A percentile compares a stretch with the other conserved stretches of the same genome.
Evolutionary conservation across 1,284 basidiomycete genomes (phyloP).

Genomic region (Melampsora abietis-canadensis): DNA sequence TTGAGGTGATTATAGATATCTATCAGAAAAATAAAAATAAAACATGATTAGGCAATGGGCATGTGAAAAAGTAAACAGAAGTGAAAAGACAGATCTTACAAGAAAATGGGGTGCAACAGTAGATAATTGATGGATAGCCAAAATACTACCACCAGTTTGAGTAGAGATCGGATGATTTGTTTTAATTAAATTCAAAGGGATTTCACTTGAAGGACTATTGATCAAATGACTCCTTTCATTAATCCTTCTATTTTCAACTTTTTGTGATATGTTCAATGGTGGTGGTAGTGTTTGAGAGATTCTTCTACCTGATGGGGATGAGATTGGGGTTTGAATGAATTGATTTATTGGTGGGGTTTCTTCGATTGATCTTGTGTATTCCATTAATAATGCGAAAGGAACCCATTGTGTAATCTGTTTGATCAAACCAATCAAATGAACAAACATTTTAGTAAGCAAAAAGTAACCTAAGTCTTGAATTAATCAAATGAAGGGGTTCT

Average conservation of each 20-base stretch:
- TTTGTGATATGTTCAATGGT: background rate
- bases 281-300: background rate
- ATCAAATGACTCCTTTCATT: background rate
- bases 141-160: background rate
- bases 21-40: background rate
- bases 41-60: background rate
- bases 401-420: constrained; percentile 32
- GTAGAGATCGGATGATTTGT: background rate
- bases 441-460: too few species aligned
- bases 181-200: background rate
- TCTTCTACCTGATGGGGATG: background rate
- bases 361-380: constrained; percentile 32
- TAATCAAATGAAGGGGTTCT: too few species aligned
- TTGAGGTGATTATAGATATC: constrained; percentile 20
- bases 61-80: background rate
- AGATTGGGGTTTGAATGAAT: background rate
- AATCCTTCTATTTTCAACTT: background rate
- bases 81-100: background rate
- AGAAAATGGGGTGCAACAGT: constrained; percentile 29
- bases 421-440: too few species aligned
- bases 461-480: too few species aligned
- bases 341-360: constrained; percentile 12
- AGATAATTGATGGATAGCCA: constrained; percentile 23
- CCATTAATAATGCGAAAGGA: constrained; percentile 27
- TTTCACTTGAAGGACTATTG: background rate